Conservation (phyloP, 768 basidiomycete species). For the Russula dissimulans region DNA sequence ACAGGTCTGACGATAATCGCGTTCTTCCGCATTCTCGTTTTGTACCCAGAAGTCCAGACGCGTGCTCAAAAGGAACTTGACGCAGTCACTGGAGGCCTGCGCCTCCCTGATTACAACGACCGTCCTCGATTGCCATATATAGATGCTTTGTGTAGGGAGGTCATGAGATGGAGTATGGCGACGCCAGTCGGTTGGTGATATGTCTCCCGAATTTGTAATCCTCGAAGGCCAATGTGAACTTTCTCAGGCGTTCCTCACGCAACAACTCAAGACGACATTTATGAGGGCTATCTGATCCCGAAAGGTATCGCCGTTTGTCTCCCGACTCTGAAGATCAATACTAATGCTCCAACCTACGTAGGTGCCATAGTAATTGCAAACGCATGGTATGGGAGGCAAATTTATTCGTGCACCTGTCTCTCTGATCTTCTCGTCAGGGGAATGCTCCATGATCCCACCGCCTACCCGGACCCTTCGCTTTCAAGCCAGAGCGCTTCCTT, state of each 20-base stretch:
- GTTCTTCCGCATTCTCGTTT: conserved; percentile 22
- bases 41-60: conserved; percentile 20
- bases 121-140: conserved; percentile 43
- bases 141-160: conserved; percentile 42
- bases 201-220: not conserved
- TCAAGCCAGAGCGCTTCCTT: conserved; percentile 22
- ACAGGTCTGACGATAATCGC: conserved; percentile 24
- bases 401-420: not conserved
- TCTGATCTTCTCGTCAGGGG: not conserved
- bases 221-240: not conserved
- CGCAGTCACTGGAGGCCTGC: conserved; percentile 36
- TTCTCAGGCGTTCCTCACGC: conserved; percentile 45
- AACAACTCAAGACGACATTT: conserved; percentile 48
- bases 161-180: conserved; percentile 42
- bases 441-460: conserved; percentile 16
- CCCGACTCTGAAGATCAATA: too few species aligned
- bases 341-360: not conserved
- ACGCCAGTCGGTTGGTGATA: conserved; percentile 38
- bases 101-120: conserved; percentile 49
- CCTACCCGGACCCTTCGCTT: conserved; percentile 20
- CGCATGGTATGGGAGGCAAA: not conserved
- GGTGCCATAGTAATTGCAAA: conserved; percentile 6
- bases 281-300: conserved; percentile 46
- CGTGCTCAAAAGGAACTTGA: conserved; percentile 60
- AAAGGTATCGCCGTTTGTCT: conserved; percentile 30